These are phyloP conservation scores for Claviceps arundinis DNA, from an alignment of 2,329 filamentous ascomycete genomes.

Conservation along the genomic window DNA sequence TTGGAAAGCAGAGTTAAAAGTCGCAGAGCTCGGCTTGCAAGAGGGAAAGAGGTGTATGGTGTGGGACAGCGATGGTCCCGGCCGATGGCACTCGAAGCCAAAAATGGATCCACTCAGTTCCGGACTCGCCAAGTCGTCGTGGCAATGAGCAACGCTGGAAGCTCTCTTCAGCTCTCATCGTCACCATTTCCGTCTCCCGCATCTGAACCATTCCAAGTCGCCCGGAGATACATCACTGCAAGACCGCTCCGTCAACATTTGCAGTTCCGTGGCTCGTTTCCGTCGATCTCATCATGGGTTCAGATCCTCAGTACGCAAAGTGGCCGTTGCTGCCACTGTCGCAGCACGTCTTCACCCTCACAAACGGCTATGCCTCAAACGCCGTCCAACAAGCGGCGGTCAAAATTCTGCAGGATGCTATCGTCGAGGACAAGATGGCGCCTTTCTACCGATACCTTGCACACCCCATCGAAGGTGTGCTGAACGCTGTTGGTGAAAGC, in stretches of 20 bases:
- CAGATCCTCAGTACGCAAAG: slow-evolving; percentile 76
- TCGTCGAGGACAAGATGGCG: slow-evolving; percentile 74
- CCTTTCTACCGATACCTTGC: slow-evolving; percentile 76
- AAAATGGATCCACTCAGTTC: slow-evolving; percentile 7
- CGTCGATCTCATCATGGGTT: slow-evolving; percentile 39
- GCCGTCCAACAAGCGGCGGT: slow-evolving; percentile 55
- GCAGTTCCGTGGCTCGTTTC: slow-evolving; percentile 10
- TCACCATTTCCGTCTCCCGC: not conserved
- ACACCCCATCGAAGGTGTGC: slow-evolving; percentile 67
- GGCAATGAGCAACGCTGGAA: slow-evolving; percentile 4
- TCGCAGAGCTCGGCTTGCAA: no score
- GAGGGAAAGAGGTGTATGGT: no score
- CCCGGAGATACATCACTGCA: not conserved
- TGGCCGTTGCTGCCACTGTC: slow-evolving; percentile 71
- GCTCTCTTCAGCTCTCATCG: slow-evolving; percentile 3
- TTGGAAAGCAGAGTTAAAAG: not conserved
- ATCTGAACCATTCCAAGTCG: slow-evolving; percentile 2
- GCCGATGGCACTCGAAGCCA: no score
- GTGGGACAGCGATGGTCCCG: no score
- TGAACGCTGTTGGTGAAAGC: slow-evolving; percentile 63
- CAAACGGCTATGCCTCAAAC: slow-evolving; percentile 60
- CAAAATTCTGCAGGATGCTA: slow-evolving; percentile 69
- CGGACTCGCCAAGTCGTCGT: not conserved
- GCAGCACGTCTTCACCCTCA: slow-evolving; percentile 78
- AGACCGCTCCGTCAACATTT: not conserved